phyloP scores from a whole-genome alignment of 192 early-diverging fungal genomes.

The Entomortierella lignicola region DNA sequence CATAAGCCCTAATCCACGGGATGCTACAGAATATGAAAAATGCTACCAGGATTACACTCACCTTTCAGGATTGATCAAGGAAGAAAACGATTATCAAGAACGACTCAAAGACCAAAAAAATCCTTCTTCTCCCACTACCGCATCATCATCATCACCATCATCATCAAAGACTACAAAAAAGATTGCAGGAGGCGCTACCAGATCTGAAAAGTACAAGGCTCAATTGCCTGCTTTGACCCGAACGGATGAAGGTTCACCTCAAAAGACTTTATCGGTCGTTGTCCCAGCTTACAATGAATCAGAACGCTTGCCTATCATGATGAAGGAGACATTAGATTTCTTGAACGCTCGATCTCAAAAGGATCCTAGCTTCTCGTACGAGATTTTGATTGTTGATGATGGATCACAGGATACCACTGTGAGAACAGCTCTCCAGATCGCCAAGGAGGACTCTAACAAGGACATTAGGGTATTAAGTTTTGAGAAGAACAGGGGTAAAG shows the following conservation, averaged over 20 bases:
- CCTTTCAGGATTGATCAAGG: constrained; percentile 39
- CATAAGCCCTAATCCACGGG: constrained; percentile 33
- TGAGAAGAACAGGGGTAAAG: constrained; percentile 91
- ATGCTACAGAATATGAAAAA: constrained; percentile 28
- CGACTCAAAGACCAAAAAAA: constrained; percentile 3
- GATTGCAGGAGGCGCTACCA: constrained; percentile 58
- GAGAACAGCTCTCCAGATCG: constrained; percentile 73
- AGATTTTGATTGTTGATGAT: constrained; percentile 94
- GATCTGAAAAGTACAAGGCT: constrained; percentile 64
- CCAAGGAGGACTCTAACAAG: constrained; percentile 61
- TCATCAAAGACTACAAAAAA: constrained; percentile 13
- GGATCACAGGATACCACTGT: constrained; percentile 86
- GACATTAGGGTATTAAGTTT: constrained; percentile 82
- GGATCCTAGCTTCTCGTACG: constrained; percentile 71
- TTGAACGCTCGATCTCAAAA: constrained; percentile 59
- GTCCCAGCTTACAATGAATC: constrained; percentile 95
- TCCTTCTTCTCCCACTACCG: background rate
- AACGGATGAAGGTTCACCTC: constrained; percentile 57
- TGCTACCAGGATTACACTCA: constrained; percentile 48
- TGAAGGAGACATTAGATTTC: constrained; percentile 81
- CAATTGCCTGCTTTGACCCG: constrained; percentile 55
- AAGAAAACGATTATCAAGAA: constrained; percentile 37
- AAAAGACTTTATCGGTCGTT: constrained; percentile 76
- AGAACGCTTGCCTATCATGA: constrained; percentile 84
- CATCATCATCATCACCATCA: no score